These are phyloP conservation scores for Suhomyces maxii DNA, from an alignment of 1,139 yeast genomes.

Conservation along the genomic window DNA sequence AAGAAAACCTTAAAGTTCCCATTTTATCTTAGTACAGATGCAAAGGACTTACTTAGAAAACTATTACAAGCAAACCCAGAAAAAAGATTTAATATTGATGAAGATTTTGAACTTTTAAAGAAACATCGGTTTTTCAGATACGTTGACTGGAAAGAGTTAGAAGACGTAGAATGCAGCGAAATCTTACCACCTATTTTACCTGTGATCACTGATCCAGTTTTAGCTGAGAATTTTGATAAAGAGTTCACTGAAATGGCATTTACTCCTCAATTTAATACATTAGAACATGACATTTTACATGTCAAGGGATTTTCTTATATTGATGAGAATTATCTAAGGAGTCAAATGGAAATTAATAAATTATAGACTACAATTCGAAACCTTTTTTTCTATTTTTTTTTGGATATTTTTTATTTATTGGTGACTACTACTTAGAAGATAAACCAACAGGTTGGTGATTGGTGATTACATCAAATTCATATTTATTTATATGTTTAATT, in stretches of 20 bases:
- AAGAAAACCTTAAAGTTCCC: conserved; percentile 78
- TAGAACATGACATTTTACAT: conserved; percentile 34
- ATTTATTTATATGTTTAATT: too few relatives aligned
- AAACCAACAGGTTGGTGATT: not conserved
- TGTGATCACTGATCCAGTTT: conserved; percentile 74
- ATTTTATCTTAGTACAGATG: conserved; percentile 76
- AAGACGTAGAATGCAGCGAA: conserved; percentile 31
- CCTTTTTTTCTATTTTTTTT: too few relatives aligned
- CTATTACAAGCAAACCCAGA: conserved; percentile 72
- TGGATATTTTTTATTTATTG: too few relatives aligned
- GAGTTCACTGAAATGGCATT: conserved; percentile 81
- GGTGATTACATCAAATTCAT: not conserved
- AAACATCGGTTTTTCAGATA: conserved; percentile 78
- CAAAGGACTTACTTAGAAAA: conserved; percentile 76
- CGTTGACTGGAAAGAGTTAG: conserved; percentile 72
- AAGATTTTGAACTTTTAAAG: conserved; percentile 52
- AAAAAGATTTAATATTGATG: conserved; percentile 72
- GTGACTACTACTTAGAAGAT: not conserved
- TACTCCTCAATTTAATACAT: conserved; percentile 35
- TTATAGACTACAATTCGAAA: not conserved
- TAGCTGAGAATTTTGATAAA: conserved; percentile 89
- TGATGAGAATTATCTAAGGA: conserved; percentile 36
- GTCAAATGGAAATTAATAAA: conserved; percentile 3
- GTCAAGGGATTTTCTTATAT: conserved; percentile 47
- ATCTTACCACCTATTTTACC: conserved; percentile 81